These are phyloP conservation scores for Hydnomerulius pinastri DNA, from an alignment of 768 basidiomycete genomes.

Conservation along the genomic window DNA sequence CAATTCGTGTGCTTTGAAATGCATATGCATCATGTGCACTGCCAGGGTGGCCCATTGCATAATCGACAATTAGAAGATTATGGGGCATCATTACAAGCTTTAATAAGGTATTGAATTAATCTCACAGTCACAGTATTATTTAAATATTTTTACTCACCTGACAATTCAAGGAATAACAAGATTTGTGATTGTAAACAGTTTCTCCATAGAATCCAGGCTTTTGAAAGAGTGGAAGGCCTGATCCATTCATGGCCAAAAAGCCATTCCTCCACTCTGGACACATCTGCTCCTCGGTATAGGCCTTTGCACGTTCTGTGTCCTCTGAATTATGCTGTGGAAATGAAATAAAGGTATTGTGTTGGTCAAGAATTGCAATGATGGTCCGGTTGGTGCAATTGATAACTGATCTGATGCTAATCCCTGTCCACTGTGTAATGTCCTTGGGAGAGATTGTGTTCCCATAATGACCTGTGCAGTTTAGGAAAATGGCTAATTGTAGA, in stretches of 20 bases:
- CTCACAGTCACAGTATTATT: neutral
- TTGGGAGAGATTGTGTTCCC: constrained; percentile 4
- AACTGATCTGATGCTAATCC: constrained; percentile 14
- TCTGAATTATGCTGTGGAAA: constrained; percentile 6
- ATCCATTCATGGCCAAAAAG: constrained; percentile 42
- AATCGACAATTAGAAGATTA: constrained; percentile 11
- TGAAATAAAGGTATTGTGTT: constrained; percentile 9
- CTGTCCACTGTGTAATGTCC: constrained; percentile 15
- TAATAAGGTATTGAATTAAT: neutral
- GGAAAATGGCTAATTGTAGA: constrained; percentile 5
- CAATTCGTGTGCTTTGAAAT: neutral
- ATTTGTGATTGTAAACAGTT: constrained; percentile 14
- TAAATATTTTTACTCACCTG: constrained; percentile 11
- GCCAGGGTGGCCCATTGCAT: constrained; percentile 4
- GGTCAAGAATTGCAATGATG: constrained; percentile 12
- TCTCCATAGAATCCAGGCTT: constrained; percentile 4
- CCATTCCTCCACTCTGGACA: constrained; percentile 39
- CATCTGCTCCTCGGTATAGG: constrained; percentile 35
- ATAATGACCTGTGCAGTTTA: constrained; percentile 1
- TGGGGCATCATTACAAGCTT: constrained; percentile 9
- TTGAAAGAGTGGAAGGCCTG: constrained; percentile 14
- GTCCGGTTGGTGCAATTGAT: constrained; percentile 18
- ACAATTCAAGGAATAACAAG: constrained; percentile 15
- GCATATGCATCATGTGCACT: constrained; percentile 5
- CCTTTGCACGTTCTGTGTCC: constrained; percentile 27